Evolutionary conservation across 306 rosid species (phyloP).

Genomic region (Hippophae gyantsensis): DNA sequence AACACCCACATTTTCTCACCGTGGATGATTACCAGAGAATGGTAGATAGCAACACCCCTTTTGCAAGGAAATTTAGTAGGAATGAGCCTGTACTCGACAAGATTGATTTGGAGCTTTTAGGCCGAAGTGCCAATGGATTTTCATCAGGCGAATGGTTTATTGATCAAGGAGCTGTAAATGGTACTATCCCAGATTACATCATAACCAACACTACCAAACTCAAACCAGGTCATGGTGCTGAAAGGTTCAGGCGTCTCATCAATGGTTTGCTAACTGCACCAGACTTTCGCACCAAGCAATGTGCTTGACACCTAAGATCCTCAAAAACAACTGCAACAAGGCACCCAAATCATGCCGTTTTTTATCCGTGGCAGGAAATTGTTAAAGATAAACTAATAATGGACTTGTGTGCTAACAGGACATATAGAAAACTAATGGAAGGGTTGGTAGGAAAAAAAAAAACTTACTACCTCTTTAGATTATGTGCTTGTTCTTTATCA

Average conservation of each 20-base stretch:
- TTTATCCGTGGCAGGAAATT: conserved; percentile 12
- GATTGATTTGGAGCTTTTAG: conserved; percentile 51
- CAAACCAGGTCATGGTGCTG: conserved; percentile 61
- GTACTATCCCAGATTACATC: conserved; percentile 14
- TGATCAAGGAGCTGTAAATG: conserved; percentile 20
- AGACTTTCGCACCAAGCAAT: conserved; percentile 44
- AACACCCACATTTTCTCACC: conserved; percentile 66
- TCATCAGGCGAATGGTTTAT: conserved; percentile 53
- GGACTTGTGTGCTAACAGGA: conserved; percentile 18
- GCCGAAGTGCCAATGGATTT: conserved; percentile 44
- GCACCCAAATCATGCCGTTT: conserved; percentile 15
- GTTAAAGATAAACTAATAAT: conserved; percentile 11
- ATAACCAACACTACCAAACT: conserved; percentile 39
- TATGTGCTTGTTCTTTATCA: conserved; percentile 15
- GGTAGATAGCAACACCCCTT: conserved; percentile 70
- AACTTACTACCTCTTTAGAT: conserved; percentile 16
- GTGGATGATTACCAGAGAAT: conserved; percentile 37
- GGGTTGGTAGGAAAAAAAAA: conserved; percentile 21
- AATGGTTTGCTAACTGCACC: conserved; percentile 47
- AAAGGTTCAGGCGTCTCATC: conserved; percentile 45
- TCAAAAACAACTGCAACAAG: conserved; percentile 9
- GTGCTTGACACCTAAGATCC: conserved; percentile 30
- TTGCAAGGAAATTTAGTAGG: conserved; percentile 62
- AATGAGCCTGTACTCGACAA: conserved; percentile 42
- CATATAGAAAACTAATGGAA: conserved; percentile 22